These are phyloP conservation scores for Domatiomyces catenatus DNA, from an alignment of 2,329 filamentous ascomycete genomes.

Conservation along the genomic window DNA sequence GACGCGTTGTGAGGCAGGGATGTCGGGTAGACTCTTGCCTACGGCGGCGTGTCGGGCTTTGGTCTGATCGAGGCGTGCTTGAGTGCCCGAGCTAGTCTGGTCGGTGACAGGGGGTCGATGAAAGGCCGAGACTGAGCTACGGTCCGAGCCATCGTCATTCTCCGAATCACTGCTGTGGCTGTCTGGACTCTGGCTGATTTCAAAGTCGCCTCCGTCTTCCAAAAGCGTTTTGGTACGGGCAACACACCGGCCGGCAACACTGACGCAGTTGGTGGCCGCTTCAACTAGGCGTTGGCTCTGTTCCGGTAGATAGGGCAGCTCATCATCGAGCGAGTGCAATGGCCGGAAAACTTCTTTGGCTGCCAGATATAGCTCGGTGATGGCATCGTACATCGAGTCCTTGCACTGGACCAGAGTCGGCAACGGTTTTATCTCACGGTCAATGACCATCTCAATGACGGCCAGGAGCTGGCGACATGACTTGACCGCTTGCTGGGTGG, in stretches of 20 bases:
- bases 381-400: constrained; percentile 60
- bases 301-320: constrained; percentile 65
- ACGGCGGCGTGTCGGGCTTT: not conserved
- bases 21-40: not conserved
- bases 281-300: constrained; percentile 60
- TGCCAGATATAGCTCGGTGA: constrained; percentile 65
- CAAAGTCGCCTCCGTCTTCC: constrained; percentile 80
- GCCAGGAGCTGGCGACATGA: constrained; percentile 66
- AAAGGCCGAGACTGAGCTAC: not conserved
- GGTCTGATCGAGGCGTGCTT: not conserved
- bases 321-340: constrained; percentile 50
- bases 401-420: constrained; percentile 54
- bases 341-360: constrained; percentile 64
- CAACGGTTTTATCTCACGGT: constrained; percentile 55
- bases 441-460: constrained; percentile 68
- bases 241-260: constrained; percentile 80
- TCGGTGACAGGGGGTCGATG: not conserved
- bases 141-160: not conserved
- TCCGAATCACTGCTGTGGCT: not conserved
- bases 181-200: constrained; percentile 24
- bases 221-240: constrained; percentile 72
- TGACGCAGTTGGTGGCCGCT: constrained; percentile 75
- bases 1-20: not conserved
- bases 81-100: not conserved
- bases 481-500: constrained; percentile 67